Percentiles rank a stretch among this genome's conserved stretches.
Evolutionary conservation across 352 stramenopile species (phyloP).

Genomic region (Globisporangium parvum): DNA sequence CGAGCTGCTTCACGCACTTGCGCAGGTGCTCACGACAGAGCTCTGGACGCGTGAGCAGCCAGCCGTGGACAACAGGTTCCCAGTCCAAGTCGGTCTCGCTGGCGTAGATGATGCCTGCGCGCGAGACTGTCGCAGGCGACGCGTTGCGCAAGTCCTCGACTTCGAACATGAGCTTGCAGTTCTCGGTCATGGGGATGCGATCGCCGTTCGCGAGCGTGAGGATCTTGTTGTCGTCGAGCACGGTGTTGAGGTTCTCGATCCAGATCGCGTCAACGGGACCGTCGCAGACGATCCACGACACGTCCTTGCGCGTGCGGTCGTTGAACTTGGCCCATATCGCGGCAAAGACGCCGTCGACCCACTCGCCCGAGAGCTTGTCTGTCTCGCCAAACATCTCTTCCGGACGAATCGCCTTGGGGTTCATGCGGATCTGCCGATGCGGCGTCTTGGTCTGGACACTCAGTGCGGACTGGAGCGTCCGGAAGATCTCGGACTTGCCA

Average conservation of each 20-base stretch:
- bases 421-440: slow-evolving; percentile 74
- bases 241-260: slow-evolving; percentile 95
- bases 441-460: slow-evolving; percentile 49
- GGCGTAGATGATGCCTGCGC: slow-evolving; percentile 91
- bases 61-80: slow-evolving; percentile 61
- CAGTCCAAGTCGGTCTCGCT: slow-evolving; percentile 73
- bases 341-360: slow-evolving; percentile 74
- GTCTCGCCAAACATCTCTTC: slow-evolving; percentile 84
- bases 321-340: slow-evolving; percentile 87
- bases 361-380: slow-evolving; percentile 69
- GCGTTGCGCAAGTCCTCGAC: slow-evolving; percentile 90
- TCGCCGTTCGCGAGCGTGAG: slow-evolving; percentile 91
- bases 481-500: slow-evolving; percentile 73
- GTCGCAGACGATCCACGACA: slow-evolving; percentile 92
- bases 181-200: slow-evolving; percentile 87
- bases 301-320: slow-evolving; percentile 70
- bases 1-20: slow-evolving; percentile 33
- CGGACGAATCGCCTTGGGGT: slow-evolving; percentile 76
- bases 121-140: slow-evolving; percentile 88
- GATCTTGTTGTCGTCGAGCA: slow-evolving; percentile 94
- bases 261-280: slow-evolving; percentile 91
- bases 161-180: slow-evolving; percentile 91
- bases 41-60: slow-evolving; percentile 46
- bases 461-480: slow-evolving; percentile 60
- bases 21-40: slow-evolving; percentile 37